phyloP scores from a whole-genome alignment of 192 early-diverging fungal genomes.

The Backusella circina region DNA sequence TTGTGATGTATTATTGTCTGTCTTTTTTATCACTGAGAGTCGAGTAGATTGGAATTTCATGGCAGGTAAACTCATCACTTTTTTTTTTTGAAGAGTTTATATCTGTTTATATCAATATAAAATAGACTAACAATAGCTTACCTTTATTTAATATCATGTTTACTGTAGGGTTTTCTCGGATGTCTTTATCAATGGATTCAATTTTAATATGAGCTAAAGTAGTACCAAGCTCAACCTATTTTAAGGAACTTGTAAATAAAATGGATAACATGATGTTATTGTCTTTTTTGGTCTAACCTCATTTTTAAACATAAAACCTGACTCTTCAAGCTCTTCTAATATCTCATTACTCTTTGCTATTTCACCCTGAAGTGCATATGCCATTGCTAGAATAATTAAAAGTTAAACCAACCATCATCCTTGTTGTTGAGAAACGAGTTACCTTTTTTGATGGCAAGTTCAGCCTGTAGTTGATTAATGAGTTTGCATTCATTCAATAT shows the following conservation, averaged over 20 bases:
- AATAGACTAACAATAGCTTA: not conserved
- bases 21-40: not conserved
- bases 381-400: not conserved
- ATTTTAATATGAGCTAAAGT: not conserved
- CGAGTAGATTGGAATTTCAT: not conserved
- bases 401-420: not conserved
- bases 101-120: not conserved
- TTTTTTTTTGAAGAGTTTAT: not conserved
- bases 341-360: not conserved
- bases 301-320: not conserved
- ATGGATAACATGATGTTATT: not conserved
- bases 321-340: not conserved
- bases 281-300: not conserved
- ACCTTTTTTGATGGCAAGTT: not conserved
- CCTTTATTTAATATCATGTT: not conserved
- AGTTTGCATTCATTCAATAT: not conserved
- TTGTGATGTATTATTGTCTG: not conserved
- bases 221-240: not conserved
- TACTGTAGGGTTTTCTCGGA: not conserved
- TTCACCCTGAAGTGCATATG: not conserved
- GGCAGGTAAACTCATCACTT: conserved; percentile 6
- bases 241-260: not conserved
- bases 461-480: not conserved
- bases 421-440: not conserved
- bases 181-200: not conserved